phyloP scores from a whole-genome alignment of 306 rosid species.

The Ammopiptanthus mongolicus region DNA sequence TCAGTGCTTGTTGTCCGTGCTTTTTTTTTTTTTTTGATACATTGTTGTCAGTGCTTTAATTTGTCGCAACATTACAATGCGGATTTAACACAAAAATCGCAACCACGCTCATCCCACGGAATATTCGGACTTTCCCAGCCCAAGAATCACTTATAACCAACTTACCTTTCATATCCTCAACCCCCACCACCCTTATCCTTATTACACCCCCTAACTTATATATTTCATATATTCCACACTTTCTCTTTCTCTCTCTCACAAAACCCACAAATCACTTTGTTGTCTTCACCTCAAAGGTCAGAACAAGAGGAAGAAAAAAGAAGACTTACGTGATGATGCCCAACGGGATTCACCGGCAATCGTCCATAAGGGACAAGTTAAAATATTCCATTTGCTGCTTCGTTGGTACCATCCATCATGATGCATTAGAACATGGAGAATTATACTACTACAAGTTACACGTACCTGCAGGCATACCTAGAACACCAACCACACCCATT shows the following conservation, averaged over 20 bases:
- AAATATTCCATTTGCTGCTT: slow-evolving; percentile 37
- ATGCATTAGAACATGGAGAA: neutral
- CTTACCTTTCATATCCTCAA: neutral
- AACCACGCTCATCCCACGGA: slow-evolving; percentile 36
- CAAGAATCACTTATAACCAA: neutral
- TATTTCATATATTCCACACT: neutral
- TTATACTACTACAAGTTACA: neutral
- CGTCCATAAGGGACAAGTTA: slow-evolving; percentile 13
- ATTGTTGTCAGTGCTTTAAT: neutral
- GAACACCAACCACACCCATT: neutral
- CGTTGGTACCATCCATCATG: neutral
- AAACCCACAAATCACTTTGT: neutral
- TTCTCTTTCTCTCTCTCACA: neutral
- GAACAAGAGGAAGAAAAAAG: neutral
- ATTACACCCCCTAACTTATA: neutral
- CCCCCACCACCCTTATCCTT: too few relatives aligned
- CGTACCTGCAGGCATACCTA: neutral
- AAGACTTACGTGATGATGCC: slow-evolving; percentile 10
- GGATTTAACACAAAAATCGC: slow-evolving; percentile 20
- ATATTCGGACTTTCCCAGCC: slow-evolving; percentile 23
- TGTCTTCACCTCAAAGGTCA: neutral
- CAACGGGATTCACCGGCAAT: neutral
- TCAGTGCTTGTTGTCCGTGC: too few relatives aligned
- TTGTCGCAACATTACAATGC: neutral
- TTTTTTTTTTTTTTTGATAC: too few relatives aligned